Conservation (phyloP, 495 filamentous ascomycete species). For the Penicillium paradoxum region DNA sequence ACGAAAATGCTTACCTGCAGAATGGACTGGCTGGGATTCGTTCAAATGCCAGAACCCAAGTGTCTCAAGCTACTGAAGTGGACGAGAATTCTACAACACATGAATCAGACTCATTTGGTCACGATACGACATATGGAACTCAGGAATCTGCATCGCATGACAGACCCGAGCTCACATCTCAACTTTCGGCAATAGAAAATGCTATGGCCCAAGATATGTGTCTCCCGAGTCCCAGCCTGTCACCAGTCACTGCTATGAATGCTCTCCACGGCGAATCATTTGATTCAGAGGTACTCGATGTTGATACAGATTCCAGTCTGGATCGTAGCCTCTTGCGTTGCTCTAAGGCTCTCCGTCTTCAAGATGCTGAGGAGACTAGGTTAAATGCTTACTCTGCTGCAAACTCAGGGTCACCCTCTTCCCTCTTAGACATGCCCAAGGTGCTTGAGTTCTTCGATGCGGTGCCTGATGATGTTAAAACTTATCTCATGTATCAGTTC, state of each 20-base stretch:
- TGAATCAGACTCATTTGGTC: conserved; percentile 16
- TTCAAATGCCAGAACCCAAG: conserved; percentile 5
- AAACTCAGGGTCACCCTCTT: conserved; percentile 30
- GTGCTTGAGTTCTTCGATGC: conserved; percentile 89
- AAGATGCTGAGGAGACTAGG: conserved; percentile 12
- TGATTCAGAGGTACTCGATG: conserved; percentile 41
- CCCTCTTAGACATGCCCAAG: conserved; percentile 67
- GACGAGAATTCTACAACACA: conserved; percentile 6
- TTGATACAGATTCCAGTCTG: conserved; percentile 44
- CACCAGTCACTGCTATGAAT: conserved; percentile 80
- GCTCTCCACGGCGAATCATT: conserved; percentile 46
- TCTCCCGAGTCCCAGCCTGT: conserved; percentile 89
- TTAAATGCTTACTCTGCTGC: conserved; percentile 8
- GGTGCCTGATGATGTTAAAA: conserved; percentile 82
- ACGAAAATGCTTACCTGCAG: background rate
- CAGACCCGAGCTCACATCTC: conserved; percentile 25
- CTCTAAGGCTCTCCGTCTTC: conserved; percentile 18
- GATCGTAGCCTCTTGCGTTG: conserved; percentile 33
- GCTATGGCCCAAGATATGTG: conserved; percentile 79
- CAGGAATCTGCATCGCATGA: conserved; percentile 21
- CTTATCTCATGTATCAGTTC: conserved; percentile 93
- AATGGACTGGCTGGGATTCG: conserved; percentile 14
- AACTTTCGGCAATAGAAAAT: conserved; percentile 44
- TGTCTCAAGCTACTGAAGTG: conserved; percentile 6
- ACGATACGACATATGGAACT: conserved; percentile 21